A percentile compares a stretch with the other conserved stretches of the same genome.
These are phyloP conservation scores for Sporothrix variecibatus DNA, from an alignment of 2,329 filamentous ascomycete genomes.

Conservation along the genomic window DNA sequence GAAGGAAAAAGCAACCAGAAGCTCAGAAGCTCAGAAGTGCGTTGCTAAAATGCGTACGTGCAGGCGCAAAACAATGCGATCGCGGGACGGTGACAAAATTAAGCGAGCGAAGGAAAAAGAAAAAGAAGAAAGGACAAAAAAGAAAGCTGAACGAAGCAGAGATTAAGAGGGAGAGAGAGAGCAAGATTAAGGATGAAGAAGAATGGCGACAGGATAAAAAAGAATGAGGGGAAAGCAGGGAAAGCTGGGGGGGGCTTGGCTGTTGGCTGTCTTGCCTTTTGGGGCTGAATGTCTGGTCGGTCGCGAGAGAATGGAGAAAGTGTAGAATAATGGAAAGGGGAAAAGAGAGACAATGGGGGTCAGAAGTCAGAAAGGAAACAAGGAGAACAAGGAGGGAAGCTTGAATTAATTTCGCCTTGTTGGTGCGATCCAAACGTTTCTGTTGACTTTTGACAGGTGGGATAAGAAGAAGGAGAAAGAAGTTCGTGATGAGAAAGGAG, in stretches of 20 bases:
- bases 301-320: background rate
- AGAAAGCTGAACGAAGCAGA: background rate
- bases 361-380: background rate
- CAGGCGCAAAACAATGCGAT: background rate
- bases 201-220: background rate
- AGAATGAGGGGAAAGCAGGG: conserved; percentile 12
- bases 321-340: background rate
- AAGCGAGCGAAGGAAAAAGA: background rate
- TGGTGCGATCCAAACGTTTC: background rate
- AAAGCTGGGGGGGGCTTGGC: conserved; percentile 13
- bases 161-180: background rate
- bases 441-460: background rate
- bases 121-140: background rate
- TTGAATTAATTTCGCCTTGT: background rate
- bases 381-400: background rate
- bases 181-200: background rate
- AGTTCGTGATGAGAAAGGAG: background rate
- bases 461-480: background rate
- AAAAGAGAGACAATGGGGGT: background rate
- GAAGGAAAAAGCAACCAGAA: background rate
- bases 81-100: background rate
- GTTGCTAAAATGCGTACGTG: background rate
- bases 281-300: conserved; percentile 14
- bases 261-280: conserved; percentile 13
- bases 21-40: no score